These are phyloP conservation scores for Mortierella polycephala DNA, from an alignment of 371 early-diverging fungal genomes.

Conservation along the genomic window DNA sequence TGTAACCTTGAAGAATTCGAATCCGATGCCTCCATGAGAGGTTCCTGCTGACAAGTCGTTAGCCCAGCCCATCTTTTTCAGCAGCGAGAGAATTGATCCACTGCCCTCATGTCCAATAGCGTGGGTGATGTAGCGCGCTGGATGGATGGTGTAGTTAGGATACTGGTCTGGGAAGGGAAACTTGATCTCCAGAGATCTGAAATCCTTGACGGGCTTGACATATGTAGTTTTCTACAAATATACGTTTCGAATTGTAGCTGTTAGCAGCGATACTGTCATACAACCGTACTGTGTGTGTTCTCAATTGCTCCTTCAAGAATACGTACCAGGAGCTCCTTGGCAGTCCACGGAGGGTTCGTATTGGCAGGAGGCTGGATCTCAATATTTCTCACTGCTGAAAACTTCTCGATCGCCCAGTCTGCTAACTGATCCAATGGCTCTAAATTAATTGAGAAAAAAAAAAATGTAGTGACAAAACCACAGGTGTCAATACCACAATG, in stretches of 20 bases:
- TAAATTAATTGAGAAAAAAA: slow-evolving; percentile 18
- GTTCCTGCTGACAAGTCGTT: slow-evolving; percentile 77
- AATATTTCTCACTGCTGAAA: slow-evolving; percentile 79
- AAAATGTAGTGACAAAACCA: background rate
- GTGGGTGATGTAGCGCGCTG: slow-evolving; percentile 78
- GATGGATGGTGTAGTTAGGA: slow-evolving; percentile 66
- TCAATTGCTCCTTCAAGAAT: background rate
- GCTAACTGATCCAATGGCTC: slow-evolving; percentile 88
- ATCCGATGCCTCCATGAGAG: slow-evolving; percentile 73
- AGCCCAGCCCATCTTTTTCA: slow-evolving; percentile 94
- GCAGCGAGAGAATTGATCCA: slow-evolving; percentile 86
- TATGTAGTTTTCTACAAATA: slow-evolving; percentile 69
- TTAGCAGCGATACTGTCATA: too few relatives aligned
- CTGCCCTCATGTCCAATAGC: slow-evolving; percentile 86
- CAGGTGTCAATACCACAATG: too few relatives aligned
- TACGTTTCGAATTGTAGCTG: background rate
- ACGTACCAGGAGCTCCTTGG: slow-evolving; percentile 74
- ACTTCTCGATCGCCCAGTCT: slow-evolving; percentile 84
- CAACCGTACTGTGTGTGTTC: too few relatives aligned
- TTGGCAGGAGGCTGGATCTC: slow-evolving; percentile 77
- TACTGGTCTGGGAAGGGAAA: slow-evolving; percentile 90
- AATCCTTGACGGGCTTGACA: slow-evolving; percentile 87
- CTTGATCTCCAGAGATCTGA: slow-evolving; percentile 77
- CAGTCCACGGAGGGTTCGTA: slow-evolving; percentile 78
- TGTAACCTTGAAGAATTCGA: slow-evolving; percentile 84